Evolutionary conservation across 2,329 filamentous ascomycete genomes (phyloP).

Genomic region (Alternaria viburni): DNA sequence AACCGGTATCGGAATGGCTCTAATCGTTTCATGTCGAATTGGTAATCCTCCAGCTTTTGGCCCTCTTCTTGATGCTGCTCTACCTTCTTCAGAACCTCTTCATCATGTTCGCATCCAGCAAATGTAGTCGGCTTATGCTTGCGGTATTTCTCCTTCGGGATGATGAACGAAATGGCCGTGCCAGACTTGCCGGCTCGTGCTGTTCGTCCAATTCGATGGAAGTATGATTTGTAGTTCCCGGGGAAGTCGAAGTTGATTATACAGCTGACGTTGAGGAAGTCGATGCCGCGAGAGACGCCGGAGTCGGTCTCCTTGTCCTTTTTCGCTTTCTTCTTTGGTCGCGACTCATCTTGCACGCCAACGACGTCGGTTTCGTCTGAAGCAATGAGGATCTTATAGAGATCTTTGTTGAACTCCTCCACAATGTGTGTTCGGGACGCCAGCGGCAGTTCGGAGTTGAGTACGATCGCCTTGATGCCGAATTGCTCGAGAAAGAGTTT

Average conservation of each 20-base stretch:
- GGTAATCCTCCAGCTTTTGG: conserved; percentile 85
- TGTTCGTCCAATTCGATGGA: conserved; percentile 94
- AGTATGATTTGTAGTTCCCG: conserved; percentile 86
- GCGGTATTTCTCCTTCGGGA: conserved; percentile 79
- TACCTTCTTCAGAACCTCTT: conserved; percentile 82
- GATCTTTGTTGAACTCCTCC: conserved; percentile 93
- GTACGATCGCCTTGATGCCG: conserved; percentile 87
- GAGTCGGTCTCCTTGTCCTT: conserved; percentile 73
- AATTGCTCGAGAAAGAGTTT: conserved; percentile 98
- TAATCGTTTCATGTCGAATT: conserved; percentile 92
- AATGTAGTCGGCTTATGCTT: conserved; percentile 90
- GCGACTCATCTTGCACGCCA: conserved; percentile 60
- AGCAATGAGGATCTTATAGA: conserved; percentile 98
- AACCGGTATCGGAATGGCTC: conserved; percentile 89
- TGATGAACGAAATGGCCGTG: conserved; percentile 94
- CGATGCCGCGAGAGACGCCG: conserved; percentile 92
- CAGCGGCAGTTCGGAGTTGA: conserved; percentile 93
- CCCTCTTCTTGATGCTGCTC: conserved; percentile 80
- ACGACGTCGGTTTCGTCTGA: conserved; percentile 89
- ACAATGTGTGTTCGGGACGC: conserved; percentile 94
- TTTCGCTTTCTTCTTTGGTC: conserved; percentile 62
- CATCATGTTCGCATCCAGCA: conserved; percentile 78
- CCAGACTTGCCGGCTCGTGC: conserved; percentile 89
- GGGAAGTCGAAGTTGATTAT: conserved; percentile 98
- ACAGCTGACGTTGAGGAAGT: conserved; percentile 83